Evolutionary conservation across 495 filamentous ascomycete species (phyloP).

Genomic region (Penicillium fimorum): DNA sequence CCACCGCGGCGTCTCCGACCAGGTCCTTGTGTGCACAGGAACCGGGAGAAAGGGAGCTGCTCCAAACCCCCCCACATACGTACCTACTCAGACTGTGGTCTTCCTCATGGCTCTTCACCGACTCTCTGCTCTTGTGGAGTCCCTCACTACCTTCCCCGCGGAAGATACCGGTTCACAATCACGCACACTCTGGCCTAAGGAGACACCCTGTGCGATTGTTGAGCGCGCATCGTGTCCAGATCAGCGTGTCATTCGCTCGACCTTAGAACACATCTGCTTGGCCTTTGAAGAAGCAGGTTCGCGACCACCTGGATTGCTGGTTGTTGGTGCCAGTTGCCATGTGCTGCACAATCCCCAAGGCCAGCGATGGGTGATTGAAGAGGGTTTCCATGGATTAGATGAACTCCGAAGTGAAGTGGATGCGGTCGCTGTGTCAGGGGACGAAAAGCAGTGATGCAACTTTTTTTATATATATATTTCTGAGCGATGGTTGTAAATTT

Average conservation of each 20-base stretch:
- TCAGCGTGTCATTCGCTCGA: conserved; percentile 87
- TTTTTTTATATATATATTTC: neutral
- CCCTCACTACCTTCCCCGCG: conserved; percentile 48
- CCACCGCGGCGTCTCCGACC: conserved; percentile 85
- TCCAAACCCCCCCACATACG: conserved; percentile 75
- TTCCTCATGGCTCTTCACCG: conserved; percentile 95
- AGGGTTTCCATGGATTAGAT: conserved; percentile 73
- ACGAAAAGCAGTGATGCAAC: conserved; percentile 13
- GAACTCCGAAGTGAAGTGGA: conserved; percentile 33
- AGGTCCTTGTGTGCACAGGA: conserved; percentile 90
- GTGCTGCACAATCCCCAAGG: conserved; percentile 57
- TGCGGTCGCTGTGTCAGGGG: conserved; percentile 7
- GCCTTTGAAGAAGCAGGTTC: conserved; percentile 90
- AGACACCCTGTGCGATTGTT: conserved; percentile 85
- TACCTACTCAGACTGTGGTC: conserved; percentile 77
- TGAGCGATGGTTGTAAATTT: conserved; percentile 15
- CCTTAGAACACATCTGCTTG: conserved; percentile 69
- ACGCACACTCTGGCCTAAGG: conserved; percentile 44
- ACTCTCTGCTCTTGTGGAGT: conserved; percentile 65
- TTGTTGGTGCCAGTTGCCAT: conserved; percentile 84
- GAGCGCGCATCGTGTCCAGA: conserved; percentile 94
- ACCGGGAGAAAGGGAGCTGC: conserved; percentile 89
- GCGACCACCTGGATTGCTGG: conserved; percentile 83
- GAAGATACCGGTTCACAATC: conserved; percentile 21
- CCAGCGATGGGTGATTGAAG: conserved; percentile 83